phyloP scores from a whole-genome alignment of 2,329 filamentous ascomycete genomes.

The Alternaria alternata region DNA sequence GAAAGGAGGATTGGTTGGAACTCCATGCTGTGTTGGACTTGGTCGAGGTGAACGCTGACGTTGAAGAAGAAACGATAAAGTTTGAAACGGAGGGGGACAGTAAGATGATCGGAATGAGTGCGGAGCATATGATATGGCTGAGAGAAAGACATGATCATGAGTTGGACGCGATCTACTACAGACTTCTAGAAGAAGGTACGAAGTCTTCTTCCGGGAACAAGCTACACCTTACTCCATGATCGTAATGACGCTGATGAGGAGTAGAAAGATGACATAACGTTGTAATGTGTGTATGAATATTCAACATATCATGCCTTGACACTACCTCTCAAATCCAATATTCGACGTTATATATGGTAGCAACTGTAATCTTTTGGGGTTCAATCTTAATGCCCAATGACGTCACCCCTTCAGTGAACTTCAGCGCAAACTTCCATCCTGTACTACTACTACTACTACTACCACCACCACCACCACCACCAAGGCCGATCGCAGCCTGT shows the following conservation, averaged over 20 bases:
- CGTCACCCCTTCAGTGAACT: neutral
- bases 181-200: neutral
- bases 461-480: neutral
- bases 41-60: neutral
- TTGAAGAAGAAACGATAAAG: neutral
- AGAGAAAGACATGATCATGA: neutral
- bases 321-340: neutral
- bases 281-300: neutral
- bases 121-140: neutral
- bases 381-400: neutral
- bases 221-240: neutral
- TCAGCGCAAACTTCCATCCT: neutral
- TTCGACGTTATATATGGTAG: neutral
- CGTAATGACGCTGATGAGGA: neutral
- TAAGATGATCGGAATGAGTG: neutral
- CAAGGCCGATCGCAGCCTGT: neutral
- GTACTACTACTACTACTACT: neutral
- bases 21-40: neutral
- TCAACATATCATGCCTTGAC: neutral
- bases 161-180: neutral
- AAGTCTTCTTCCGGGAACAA: neutral
- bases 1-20: neutral
- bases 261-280: neutral
- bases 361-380: neutral
- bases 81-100: neutral